Conservation (phyloP, 192 early-diverging fungal genomes). For the Coemansia erecta region DNA sequence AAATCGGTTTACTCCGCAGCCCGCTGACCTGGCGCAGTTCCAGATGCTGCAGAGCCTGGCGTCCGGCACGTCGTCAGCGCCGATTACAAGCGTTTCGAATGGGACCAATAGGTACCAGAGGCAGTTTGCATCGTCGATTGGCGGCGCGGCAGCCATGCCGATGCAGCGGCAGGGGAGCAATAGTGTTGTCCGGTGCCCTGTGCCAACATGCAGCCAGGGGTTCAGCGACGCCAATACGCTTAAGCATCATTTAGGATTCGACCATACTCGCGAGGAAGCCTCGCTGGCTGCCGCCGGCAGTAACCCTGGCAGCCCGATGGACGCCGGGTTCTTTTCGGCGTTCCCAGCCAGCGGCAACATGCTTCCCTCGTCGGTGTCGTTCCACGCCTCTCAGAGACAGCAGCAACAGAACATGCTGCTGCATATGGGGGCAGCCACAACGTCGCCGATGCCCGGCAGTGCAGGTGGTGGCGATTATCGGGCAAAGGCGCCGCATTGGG, state of each 20-base stretch:
- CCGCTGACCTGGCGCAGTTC: constrained; percentile 36
- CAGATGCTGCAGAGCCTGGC: constrained; percentile 14
- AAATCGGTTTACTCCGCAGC: constrained; percentile 30
- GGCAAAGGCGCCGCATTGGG: constrained; percentile 47
- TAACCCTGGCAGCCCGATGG: constrained; percentile 40
- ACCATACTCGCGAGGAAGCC: constrained; percentile 19
- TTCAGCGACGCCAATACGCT: constrained; percentile 43
- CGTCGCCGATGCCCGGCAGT: not conserved
- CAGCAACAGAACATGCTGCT: constrained; percentile 7
- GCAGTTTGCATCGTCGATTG: constrained; percentile 12
- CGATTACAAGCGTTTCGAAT: not conserved
- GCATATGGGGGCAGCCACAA: not conserved
- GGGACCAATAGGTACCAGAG: constrained; percentile 11
- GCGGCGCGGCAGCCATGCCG: too few relatives aligned
- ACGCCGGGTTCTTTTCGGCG: constrained; percentile 18
- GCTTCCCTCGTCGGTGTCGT: not conserved
- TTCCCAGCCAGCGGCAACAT: constrained; percentile 12
- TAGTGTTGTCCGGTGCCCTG: constrained; percentile 25
- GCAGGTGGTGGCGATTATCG: not conserved
- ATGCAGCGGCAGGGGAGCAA: constrained; percentile 1
- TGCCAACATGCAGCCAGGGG: constrained; percentile 14
- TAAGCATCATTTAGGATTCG: constrained; percentile 40
- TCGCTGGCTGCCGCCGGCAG: constrained; percentile 8
- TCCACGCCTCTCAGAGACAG: constrained; percentile 4
- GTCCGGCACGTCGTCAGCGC: not conserved